phyloP scores from a whole-genome alignment of 306 rosid genomes.

The Castanea crenata region DNA sequence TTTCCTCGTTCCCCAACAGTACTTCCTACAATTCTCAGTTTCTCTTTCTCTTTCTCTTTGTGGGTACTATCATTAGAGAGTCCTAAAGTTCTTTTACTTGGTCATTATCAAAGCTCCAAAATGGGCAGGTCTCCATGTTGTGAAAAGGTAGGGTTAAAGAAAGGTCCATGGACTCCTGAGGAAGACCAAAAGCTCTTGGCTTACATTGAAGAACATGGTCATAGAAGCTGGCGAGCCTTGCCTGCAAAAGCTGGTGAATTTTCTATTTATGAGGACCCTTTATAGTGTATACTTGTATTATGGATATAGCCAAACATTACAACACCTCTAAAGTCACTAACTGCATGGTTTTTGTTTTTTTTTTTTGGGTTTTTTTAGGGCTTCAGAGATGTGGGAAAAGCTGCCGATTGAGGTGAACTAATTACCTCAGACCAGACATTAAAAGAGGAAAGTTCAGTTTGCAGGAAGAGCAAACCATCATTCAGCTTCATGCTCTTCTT shows the following conservation, averaged over 20 bases:
- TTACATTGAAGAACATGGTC: not conserved
- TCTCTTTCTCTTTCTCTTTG: not conserved
- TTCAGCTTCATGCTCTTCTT: conserved; percentile 59
- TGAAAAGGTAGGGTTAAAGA: conserved; percentile 33
- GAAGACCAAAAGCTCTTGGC: conserved; percentile 20
- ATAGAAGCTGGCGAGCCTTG: conserved; percentile 17
- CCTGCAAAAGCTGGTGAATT: conserved; percentile 25
- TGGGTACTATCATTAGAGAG: too few relatives aligned
- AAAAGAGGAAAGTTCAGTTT: conserved; percentile 54
- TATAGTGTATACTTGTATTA: too few relatives aligned
- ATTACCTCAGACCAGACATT: conserved; percentile 49
- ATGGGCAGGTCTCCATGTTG: conserved; percentile 33
- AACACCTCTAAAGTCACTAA: not conserved
- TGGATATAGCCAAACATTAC: not conserved
- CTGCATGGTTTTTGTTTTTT: not conserved
- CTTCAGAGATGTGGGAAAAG: conserved; percentile 57
- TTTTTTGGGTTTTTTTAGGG: conserved; percentile 16
- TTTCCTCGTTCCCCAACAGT: not conserved
- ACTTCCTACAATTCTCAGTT: not conserved
- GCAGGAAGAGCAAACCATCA: conserved; percentile 52
- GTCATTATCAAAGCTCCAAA: not conserved
- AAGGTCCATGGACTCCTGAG: conserved; percentile 33
- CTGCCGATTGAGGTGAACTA: conserved; percentile 55
- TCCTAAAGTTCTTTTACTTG: not conserved
- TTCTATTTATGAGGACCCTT: not conserved